Conservation (phyloP, 805 yeast genomes). For the Kockiozyma suomiensis region DNA sequence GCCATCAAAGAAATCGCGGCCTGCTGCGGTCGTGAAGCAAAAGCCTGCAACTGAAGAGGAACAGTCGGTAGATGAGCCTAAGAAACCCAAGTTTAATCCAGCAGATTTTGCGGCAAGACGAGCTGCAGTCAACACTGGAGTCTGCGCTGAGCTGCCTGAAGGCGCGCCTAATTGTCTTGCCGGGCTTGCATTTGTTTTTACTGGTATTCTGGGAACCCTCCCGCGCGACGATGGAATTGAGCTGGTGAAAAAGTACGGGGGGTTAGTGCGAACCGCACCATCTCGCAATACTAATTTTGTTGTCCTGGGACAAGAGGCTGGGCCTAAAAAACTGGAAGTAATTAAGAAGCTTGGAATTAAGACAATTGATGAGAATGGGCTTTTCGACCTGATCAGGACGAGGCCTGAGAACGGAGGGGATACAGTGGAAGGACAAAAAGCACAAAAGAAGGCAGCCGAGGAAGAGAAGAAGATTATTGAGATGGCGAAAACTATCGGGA, state of each 20-base stretch:
- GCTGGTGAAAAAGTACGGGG: constrained; percentile 85
- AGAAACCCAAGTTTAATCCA: constrained; percentile 17
- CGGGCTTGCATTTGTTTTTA: constrained; percentile 90
- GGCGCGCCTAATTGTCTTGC: constrained; percentile 84
- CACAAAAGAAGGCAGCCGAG: constrained; percentile 65
- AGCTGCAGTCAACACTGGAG: constrained; percentile 17
- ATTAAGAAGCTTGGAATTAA: constrained; percentile 74
- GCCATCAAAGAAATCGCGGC: constrained; percentile 1
- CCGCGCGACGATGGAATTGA: constrained; percentile 76
- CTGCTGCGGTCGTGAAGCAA: neutral
- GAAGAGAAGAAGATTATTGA: constrained; percentile 65
- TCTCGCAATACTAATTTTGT: constrained; percentile 85
- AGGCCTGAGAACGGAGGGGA: constrained; percentile 95
- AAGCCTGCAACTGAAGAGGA: neutral
- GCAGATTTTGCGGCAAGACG: constrained; percentile 18
- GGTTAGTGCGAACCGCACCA: constrained; percentile 61
- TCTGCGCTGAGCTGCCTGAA: constrained; percentile 55
- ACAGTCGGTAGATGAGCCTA: neutral
- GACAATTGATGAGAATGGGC: constrained; percentile 86
- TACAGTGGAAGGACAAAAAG: constrained; percentile 75
- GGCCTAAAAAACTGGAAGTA: constrained; percentile 87
- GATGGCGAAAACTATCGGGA: constrained; percentile 51
- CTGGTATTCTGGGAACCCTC: constrained; percentile 81
- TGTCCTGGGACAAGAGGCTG: constrained; percentile 94
- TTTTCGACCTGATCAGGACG: constrained; percentile 64